These are phyloP conservation scores for Ogataea siamensis DNA, from an alignment of 805 yeast species.

Conservation along the genomic window DNA sequence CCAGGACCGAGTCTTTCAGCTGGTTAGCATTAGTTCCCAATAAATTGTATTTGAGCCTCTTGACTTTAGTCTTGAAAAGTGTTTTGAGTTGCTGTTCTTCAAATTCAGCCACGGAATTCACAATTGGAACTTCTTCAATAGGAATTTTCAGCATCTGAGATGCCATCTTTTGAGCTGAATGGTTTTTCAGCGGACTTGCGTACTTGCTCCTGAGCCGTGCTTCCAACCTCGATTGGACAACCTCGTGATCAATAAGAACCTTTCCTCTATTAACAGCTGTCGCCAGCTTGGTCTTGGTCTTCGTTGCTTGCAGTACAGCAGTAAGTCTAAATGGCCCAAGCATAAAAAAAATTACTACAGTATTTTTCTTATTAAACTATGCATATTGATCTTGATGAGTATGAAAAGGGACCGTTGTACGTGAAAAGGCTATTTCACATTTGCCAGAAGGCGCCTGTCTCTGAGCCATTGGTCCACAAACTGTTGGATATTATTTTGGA, in stretches of 20 bases:
- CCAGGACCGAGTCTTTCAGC: constrained; percentile 54
- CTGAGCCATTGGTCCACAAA: constrained; percentile 4
- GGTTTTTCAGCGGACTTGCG: constrained; percentile 24
- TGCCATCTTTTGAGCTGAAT: constrained; percentile 29
- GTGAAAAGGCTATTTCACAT: constrained; percentile 22
- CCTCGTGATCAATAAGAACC: constrained; percentile 13
- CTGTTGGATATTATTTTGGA: constrained; percentile 17
- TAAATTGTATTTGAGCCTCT: constrained; percentile 48
- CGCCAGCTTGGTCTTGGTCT: constrained; percentile 15
- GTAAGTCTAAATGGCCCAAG: constrained; percentile 6
- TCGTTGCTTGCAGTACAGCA: constrained; percentile 1
- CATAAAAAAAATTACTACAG: background rate
- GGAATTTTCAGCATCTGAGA: constrained; percentile 21
- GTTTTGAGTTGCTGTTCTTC: constrained; percentile 27
- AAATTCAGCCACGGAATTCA: constrained; percentile 28
- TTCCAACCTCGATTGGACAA: constrained; percentile 5
- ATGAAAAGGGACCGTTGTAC: constrained; percentile 21
- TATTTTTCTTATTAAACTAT: constrained; percentile 2
- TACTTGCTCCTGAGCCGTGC: constrained; percentile 22
- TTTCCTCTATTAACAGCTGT: constrained; percentile 14
- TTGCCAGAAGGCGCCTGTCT: constrained; percentile 13
- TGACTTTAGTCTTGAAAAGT: constrained; percentile 33
- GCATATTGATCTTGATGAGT: constrained; percentile 4
- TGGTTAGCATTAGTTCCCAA: constrained; percentile 60
- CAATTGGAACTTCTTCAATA: constrained; percentile 16